Base-by-base conservation (phyloP, 2,329 filamentous ascomycete species). In the Claviceps paspali region DNA sequence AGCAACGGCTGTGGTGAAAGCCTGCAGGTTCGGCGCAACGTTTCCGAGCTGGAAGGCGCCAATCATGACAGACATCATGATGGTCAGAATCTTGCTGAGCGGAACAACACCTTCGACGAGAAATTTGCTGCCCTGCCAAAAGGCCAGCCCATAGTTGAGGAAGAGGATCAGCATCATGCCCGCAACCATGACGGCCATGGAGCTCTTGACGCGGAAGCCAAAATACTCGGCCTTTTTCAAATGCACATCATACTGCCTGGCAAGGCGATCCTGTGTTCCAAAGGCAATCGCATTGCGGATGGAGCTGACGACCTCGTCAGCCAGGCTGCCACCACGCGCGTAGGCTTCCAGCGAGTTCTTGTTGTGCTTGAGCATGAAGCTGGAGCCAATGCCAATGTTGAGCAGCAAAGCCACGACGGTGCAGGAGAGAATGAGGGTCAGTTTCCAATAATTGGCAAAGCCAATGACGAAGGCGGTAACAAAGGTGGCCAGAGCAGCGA, bases 251-350 rank as follows among this genome's bases (percentile, higher is more conserved):
- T 96, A 96, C 55, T 88, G 80, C 43, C 70, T 70, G 9, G 88
- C 84, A n/a, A 96, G 70, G 45, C 88, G 86, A 39, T 88, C 82
- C 57, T 96, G 87, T 0, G 87, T 95, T 30, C 85, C 85, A 51
- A 95, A 98, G 22, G 91, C 91, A 6, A 84, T 77, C 6, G 88
- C 82, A 52, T 93, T 96, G 44, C 91, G 78, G 47, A 96, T 81
- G 1, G 87, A 95, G 56, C 84, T 87, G 50, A 98, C 73, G 38
- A 95, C 88, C 60, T 98, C 91, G 52, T 96, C 91, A 4, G 85
- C 88, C 10, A 96, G 72, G 2, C 80, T 87, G 39, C 87, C 88
- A 45, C 87, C 88, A 34, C 76, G 66, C 19, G 84, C 87, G 50
- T 93, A 94, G 0, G 84, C 75, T 36, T 79, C 67, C 34, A 95